phyloP scores from a whole-genome alignment of 768 basidiomycete species.

The Russula compacta region DNA sequence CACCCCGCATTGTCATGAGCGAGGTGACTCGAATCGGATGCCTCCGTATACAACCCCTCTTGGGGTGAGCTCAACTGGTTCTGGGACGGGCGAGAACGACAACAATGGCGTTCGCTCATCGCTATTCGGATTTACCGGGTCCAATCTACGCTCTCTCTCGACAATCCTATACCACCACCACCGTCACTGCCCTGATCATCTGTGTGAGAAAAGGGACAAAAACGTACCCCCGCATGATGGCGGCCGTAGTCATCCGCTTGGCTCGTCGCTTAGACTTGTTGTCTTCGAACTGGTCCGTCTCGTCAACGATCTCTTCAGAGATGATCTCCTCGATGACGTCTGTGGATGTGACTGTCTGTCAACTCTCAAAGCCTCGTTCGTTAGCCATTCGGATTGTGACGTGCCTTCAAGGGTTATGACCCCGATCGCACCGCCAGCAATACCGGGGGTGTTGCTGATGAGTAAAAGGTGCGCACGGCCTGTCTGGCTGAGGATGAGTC shows the following conservation, averaged over 20 bases:
- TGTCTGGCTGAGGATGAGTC: conserved; percentile 54
- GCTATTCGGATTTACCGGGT: neutral
- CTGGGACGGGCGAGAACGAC: neutral
- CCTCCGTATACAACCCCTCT: neutral
- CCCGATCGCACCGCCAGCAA: conserved; percentile 76
- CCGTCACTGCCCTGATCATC: neutral
- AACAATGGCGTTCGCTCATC: conserved; percentile 14
- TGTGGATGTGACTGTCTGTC: conserved; percentile 20
- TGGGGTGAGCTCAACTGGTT: neutral
- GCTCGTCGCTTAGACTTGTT: conserved; percentile 75
- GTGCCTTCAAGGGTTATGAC: conserved; percentile 82
- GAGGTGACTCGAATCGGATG: neutral
- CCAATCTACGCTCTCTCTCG: conserved; percentile 36
- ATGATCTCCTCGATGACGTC: conserved; percentile 93
- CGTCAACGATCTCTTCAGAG: conserved; percentile 91
- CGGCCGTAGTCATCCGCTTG: conserved; percentile 59
- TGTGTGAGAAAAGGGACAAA: neutral
- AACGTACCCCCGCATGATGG: conserved; percentile 69
- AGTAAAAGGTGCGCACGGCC: conserved; percentile 89
- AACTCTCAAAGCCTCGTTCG: neutral
- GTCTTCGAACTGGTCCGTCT: conserved; percentile 85
- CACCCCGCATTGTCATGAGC: neutral
- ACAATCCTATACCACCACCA: conserved; percentile 36
- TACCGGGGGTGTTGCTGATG: conserved; percentile 76
- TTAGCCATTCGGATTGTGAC: neutral